Evolutionary conservation across 345 rosid genomes (phyloP), one percentile per base, ranked within the genome.

Genomic region (Ceriops decandra): DNA sequence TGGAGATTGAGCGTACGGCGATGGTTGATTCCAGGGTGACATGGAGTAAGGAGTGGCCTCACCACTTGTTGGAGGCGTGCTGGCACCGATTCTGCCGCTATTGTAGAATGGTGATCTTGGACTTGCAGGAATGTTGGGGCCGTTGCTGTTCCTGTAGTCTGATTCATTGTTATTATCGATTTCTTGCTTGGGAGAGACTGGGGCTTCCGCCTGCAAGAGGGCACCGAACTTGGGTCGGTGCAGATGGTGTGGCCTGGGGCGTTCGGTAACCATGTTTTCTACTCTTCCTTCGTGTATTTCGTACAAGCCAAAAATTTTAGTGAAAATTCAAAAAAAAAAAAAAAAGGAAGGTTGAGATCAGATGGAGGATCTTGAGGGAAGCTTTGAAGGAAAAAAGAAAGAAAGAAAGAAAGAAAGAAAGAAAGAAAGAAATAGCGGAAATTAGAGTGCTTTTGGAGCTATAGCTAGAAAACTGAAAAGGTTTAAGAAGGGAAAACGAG

Each of bases 1-100:
- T 1, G 95, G 95, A 2, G 95, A 87, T 72, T 81, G 85, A 60
- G 52, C 57, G 76, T 84, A 87, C 0, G 92, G 95, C 54, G 91
- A 89, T 5, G 74, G 62, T 17, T 79, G 87, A 47, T 74, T 82
- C 86, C 86, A 84, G 16, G 95, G 87, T 24, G 90, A 84, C 71
- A 83, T 71, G 5, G 57, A 62, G 30, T 77, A 76, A 5, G 96
- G 90, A 32, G 90, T 83, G 16, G 54, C 85, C 60, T 86, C 96
- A 17, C 88, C 83, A 69, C 87, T 83, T 6, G 26, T 53, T 21
- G 81, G 78, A 3, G 90, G 46, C 1, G 91, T 79, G 63, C 67
- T 64, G 49, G 49, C 16, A 15, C 17, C 49, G 49, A 16, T 42
- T 1, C 49, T 11, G 16, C 49, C 5, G 26, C 72, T 60, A 1